Evolutionary conservation across 805 yeast species (phyloP), one percentile per base, ranked within the genome.

Genomic region (Vanderwaltozyma polyspora): DNA sequence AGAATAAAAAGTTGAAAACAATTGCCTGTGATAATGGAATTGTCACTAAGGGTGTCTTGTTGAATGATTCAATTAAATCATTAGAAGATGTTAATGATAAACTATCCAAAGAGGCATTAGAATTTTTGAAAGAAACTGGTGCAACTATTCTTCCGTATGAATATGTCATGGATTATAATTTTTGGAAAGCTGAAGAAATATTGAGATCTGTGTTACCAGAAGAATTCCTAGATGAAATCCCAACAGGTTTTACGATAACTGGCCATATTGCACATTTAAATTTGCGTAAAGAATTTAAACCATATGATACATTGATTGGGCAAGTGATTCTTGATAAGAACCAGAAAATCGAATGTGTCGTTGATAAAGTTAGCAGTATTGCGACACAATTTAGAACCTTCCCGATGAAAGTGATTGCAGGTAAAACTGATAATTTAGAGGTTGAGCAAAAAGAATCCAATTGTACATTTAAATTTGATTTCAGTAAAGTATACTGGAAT

Each of bases 251-350:
- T 55, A 83, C 97, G 1, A 74, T 76, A 25, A 93, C 94, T 0
- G 99, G 99, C 0, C 97, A 91, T 59, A 71, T 91, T 38, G 98
- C 97, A 0, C 99, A 91, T 58, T 59, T 93, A 50, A 91, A 91
- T 49, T 58, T 91, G 28, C 67, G 86, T 29, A 80, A 79, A 27
- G 91, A 83, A 50, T 91, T 78, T 60, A 76, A 84, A 51, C 93
- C 93, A 2, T 89, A 68, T 52, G 87, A 81, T 31, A 43, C 62
- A 2, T 53, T 91, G 14, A 91, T 93, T 39, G 99, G 98, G 0
- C 83, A 85, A 54, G 85, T 89, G 1, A 76, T 89, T 18, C 59
- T 91, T 36, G 96, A 89, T 60, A 91, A 91, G 52, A 86, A 83
- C 58, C 55, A 55, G 28, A 71, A 76, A 36, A 70, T 91, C 16